These are phyloP conservation scores for Cyclotella choctawhatcheeana DNA, from an alignment of 108 stramenopile genomes.

Conservation along the genomic window DNA sequence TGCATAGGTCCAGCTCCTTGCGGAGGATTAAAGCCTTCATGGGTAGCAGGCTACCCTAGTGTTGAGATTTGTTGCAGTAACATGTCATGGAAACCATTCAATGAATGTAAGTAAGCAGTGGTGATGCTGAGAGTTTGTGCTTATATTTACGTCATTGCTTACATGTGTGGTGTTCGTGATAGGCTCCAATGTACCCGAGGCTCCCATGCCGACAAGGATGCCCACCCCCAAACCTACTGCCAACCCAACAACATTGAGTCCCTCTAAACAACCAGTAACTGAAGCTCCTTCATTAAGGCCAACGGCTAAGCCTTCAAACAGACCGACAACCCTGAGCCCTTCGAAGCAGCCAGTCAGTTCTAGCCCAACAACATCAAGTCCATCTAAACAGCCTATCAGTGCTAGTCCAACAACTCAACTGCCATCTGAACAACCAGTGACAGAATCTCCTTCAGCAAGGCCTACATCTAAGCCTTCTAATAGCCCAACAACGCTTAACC, in stretches of 20 bases:
- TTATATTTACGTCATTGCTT: too few species aligned
- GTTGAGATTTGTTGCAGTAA: conserved; percentile 24
- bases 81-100: conserved; percentile 34
- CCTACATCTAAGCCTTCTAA: too few species aligned
- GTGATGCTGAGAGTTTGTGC: too few species aligned
- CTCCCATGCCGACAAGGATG: not conserved
- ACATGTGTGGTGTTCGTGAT: not conserved
- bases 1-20: conserved; percentile 28
- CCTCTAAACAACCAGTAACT: not conserved
- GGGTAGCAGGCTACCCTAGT: conserved; percentile 5
- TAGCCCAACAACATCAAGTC: too few species aligned
- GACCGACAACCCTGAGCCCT: too few species aligned
- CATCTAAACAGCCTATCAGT: too few species aligned
- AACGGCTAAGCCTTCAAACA: not conserved
- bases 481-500: too few species aligned
- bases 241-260: not conserved
- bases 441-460: too few species aligned
- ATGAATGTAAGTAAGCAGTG: conserved; percentile 5
- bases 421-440: too few species aligned
- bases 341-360: too few species aligned
- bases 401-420: too few species aligned
- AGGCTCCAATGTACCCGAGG: conserved; percentile 7
- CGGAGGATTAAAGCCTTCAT: conserved; percentile 2
- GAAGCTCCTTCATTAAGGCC: not conserved
- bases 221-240: conserved; percentile 8